Evolutionary conservation across 2,329 filamentous ascomycete species (phyloP), one percentile per base, ranked within the genome.

Genomic region (Talaromyces pinophilus): DNA sequence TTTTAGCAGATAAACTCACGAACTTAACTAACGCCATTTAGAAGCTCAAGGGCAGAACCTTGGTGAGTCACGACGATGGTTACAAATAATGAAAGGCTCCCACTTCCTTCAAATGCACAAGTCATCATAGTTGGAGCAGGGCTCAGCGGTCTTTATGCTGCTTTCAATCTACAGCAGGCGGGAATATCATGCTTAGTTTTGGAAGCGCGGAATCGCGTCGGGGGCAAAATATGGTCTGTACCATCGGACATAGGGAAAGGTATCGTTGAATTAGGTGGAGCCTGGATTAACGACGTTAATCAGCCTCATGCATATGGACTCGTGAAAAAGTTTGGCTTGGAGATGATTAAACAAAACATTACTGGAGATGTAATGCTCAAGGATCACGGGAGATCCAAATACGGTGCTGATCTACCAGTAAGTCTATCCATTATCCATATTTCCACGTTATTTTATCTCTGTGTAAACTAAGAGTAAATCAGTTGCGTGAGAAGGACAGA

Each of bases 131-230:
- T 81, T 6, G 80, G 79, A 5, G 80, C 76, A 10, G 79, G 80
- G 0, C 70, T 81, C 8, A 72, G 73, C 19, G 80, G 80, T 13
- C 74, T 82, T 1, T 70, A 73, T 28, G 78, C 79, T 1, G 79
- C 78, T 0, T 67, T 73, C 13, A 68, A 75, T 6, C 63, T 76
- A 5, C 69, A 74, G n/a, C 69, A 72, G 33, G 70, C 75, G 0
- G 79, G 78, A 0, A 68, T 76, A 0, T 78, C 76, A 1, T 74
- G 71, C n/a, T 61, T 73, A 1, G 73, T 82, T 5, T 71, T 82
- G 0, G 81, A 82, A 63, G 80, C 80, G 4, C 68, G 80, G 2
- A 76, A 82, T 65, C 77, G 81, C 2, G 78, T 82, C 0, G 80
- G 80, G 6, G 81, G 81, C 1, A 80, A 80, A 68, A 79, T 74